Evolutionary conservation across 495 filamentous ascomycete genomes (phyloP), one percentile per base, ranked within the genome.

Genomic region (Aspergillus cristatus): DNA sequence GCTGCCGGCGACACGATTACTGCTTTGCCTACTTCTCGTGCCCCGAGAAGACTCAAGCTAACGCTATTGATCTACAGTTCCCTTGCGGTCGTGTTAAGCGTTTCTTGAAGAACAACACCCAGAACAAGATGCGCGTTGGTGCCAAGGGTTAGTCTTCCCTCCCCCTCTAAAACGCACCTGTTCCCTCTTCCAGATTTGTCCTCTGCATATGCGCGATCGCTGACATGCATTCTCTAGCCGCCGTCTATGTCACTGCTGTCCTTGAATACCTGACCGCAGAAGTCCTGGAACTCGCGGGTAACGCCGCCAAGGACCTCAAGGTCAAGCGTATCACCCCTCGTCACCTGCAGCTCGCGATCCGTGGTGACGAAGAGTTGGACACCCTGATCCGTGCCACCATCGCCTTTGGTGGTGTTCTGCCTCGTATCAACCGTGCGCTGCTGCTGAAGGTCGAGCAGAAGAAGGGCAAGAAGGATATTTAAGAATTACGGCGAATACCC

Each of bases 301-400:
- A 98, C 58, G 91, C 91, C 24, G 91, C 91, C 60, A 97, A 97
- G 72, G 91, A 98, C 63, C 82, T 97, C 51, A 98, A 98, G 66
- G 91, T 97, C 68, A 98, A 97, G 82, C 91, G 91, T 66, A 98
- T 98, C 68, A 98, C 91, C 3, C 91, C 91, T 20, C 91, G 91
- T 57, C 91, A 98, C 63, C 70, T 98, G 47, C 91, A 98, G 64
- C 85, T 98, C 32, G 91, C 91, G 49, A 98, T 98, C 63, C 88
- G 91, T 50, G 91, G 91, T 55, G 91, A 98, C 61, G 91, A 98
- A 70, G 91, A 98, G 68, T 73, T 98, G 47, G 91, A 98, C 53
- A 97, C 87, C 28, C 74, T 98, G 22, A 97, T 97, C 60, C 84
- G 93, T 49, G 91, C 91, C 18, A 98, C 91, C 33, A 98, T 98